A percentile compares a stretch with the other conserved stretches of the same genome.
These are phyloP conservation scores for Craspedostauros australis DNA, from an alignment of 108 stramenopile species.

Conservation along the genomic window DNA sequence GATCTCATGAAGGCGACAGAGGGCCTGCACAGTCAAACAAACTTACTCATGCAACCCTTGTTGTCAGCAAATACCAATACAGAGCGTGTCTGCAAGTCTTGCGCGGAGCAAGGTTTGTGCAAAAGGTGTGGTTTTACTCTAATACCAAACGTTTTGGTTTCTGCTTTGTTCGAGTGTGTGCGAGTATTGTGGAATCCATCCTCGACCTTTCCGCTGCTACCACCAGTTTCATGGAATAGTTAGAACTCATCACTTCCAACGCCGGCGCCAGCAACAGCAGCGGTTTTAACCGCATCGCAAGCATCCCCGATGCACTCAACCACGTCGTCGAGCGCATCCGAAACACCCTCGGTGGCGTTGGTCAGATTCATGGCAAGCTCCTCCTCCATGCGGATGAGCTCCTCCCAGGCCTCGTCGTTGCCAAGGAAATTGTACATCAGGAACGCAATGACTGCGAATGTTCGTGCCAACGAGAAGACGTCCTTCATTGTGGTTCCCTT, in stretches of 20 bases:
- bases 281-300: slow-evolving; percentile 8
- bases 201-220: neutral
- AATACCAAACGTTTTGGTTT: neutral
- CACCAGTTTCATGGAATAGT: neutral
- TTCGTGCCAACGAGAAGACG: slow-evolving; percentile 54
- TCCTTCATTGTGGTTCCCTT: slow-evolving; percentile 86
- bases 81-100: too few relatives aligned
- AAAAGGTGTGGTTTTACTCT: neutral
- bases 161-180: neutral
- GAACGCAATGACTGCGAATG: slow-evolving; percentile 68
- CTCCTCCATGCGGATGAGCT: slow-evolving; percentile 70
- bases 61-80: too few relatives aligned
- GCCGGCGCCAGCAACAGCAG: neutral
- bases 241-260: slow-evolving; percentile 11
- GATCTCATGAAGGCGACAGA: too few relatives aligned
- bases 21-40: too few relatives aligned
- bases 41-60: too few relatives aligned
- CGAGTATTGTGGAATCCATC: neutral
- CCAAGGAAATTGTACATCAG: slow-evolving; percentile 81
- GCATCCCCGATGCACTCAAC: slow-evolving; percentile 6
- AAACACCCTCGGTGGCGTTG: slow-evolving; percentile 11
- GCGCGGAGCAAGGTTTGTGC: neutral
- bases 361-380: slow-evolving; percentile 31
- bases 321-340: neutral
- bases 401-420: slow-evolving; percentile 73